A percentile compares a stretch with the other conserved stretches of the same genome.
Evolutionary conservation across 192 early-diverging fungal species (phyloP).

Genomic region (Irineochytrium annulatum): DNA sequence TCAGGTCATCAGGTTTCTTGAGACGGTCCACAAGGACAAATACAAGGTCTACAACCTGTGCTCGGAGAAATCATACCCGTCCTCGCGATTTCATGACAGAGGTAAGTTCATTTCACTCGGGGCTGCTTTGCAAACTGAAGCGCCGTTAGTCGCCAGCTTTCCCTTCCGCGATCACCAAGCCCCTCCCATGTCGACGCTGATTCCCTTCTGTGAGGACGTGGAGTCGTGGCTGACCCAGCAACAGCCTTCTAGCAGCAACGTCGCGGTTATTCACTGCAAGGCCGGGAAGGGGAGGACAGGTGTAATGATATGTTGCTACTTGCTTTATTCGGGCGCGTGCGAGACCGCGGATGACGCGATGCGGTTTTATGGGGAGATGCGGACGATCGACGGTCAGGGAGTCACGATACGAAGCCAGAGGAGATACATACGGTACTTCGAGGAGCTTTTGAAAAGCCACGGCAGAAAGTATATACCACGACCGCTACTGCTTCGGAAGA

Average conservation of each 20-base stretch:
- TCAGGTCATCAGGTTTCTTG: slow-evolving; percentile 43
- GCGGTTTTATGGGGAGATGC: no score
- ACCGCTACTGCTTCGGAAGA: no score
- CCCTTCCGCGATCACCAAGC: slow-evolving; percentile 55
- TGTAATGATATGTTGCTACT: slow-evolving; percentile 46
- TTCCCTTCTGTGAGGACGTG: slow-evolving; percentile 48
- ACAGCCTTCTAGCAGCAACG: slow-evolving; percentile 29
- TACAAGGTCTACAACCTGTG: slow-evolving; percentile 67
- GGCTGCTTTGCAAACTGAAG: not conserved
- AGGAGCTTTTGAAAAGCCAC: no score
- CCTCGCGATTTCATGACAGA: slow-evolving; percentile 38
- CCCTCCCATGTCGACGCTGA: slow-evolving; percentile 45
- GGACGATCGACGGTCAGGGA: no score
- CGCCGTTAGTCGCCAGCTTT: slow-evolving; percentile 35
- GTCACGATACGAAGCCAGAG: no score
- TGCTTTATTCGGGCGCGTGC: slow-evolving; percentile 37
- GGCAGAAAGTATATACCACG: no score
- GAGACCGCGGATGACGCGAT: no score
- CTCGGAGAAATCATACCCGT: slow-evolving; percentile 48
- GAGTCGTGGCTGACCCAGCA: slow-evolving; percentile 38
- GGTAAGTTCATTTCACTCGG: slow-evolving; percentile 16
- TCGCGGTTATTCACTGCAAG: slow-evolving; percentile 59
- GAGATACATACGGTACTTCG: no score
- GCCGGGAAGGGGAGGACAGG: slow-evolving; percentile 67
- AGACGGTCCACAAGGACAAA: slow-evolving; percentile 36